Base-by-base conservation (phyloP, 371 early-diverging fungal genomes). In the Apophysomyces ossiformis region DNA sequence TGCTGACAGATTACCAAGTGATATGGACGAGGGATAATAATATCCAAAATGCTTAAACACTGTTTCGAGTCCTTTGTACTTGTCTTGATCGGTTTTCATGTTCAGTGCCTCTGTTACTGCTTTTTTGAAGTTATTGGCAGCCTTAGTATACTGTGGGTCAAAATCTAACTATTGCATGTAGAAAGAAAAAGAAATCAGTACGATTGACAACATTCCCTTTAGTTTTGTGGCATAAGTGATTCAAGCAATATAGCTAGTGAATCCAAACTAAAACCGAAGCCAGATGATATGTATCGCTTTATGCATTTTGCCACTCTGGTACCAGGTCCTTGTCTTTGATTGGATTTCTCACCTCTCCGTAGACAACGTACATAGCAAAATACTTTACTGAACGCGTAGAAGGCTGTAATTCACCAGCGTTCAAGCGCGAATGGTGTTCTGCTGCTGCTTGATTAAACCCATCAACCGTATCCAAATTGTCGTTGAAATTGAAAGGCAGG, bases 41-140 rank as follows among this genome's bases (percentile, higher is more conserved):
- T 50, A 50, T 50, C 54, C 54, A 8, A 50, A 50, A 21, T 21
- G 54, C 9, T 11, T 11, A 50, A 50, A 50, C 54, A 50, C 54
- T 21, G 26, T 16, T 50, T 50, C 9, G 9, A 50, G 21, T 21
- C 5, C 54, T 16, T 16, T 0, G 21, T 50, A 50, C 21, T 50
- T 50, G 7, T 50, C 1, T 11, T 32, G 16, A 21, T 50, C 21
- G 2, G 54, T 18, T 8, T 16, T 21, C 21, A 21, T 21, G 7
- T 2, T n/a, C 21, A 50, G 21, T 7, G 54, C 54, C 21, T 1
- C 2, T 5, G 5, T 4, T 2, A 50, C 21, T 0, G 54, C 54
- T 8, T 50, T 9, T 11, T 16, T 50, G 7, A 50, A 50, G 4
- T 1, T 16, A 26, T 50, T 32, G 5, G n/a, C 21, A 7, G 7